Evolutionary conservation across 106 monocot species (phyloP).

Genomic region (Dendrobium officinale): DNA sequence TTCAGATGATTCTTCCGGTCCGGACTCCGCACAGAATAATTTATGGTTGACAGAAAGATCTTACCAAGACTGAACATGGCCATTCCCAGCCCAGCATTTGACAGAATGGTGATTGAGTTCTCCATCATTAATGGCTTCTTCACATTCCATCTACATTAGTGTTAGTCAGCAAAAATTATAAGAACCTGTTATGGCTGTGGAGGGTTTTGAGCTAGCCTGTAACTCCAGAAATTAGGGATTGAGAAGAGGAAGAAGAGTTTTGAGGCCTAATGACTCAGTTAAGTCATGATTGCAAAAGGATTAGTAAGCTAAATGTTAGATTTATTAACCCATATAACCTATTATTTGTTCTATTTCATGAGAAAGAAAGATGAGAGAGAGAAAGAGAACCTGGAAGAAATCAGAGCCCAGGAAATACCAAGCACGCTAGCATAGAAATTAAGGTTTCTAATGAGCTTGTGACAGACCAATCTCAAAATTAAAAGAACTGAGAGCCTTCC

Average conservation of each 20-base stretch:
- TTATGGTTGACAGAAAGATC: neutral
- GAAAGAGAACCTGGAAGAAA: conserved; percentile 28
- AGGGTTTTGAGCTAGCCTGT: no score
- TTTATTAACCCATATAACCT: no score
- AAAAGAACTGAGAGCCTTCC: neutral
- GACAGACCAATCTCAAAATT: conserved; percentile 32
- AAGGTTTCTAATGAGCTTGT: conserved; percentile 39
- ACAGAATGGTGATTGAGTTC: conserved; percentile 34
- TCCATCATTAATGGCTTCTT: conserved; percentile 36
- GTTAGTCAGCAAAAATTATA: neutral
- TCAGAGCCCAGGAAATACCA: conserved; percentile 36
- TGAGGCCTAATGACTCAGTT: no score
- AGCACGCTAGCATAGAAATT: conserved; percentile 43
- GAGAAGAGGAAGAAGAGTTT: no score
- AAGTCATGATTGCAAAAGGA: no score
- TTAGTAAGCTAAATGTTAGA: no score
- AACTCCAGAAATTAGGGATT: no score
- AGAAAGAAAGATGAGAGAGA: neutral
- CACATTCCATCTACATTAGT: conserved; percentile 32
- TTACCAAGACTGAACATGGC: conserved; percentile 63
- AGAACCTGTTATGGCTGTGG: no score
- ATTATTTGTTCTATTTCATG: neutral
- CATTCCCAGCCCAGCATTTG: conserved; percentile 46
- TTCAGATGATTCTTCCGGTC: no score
- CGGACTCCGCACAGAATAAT: no score